Base-by-base conservation (phyloP, 768 basidiomycete species). In the Lactifluus subvellereus region DNA sequence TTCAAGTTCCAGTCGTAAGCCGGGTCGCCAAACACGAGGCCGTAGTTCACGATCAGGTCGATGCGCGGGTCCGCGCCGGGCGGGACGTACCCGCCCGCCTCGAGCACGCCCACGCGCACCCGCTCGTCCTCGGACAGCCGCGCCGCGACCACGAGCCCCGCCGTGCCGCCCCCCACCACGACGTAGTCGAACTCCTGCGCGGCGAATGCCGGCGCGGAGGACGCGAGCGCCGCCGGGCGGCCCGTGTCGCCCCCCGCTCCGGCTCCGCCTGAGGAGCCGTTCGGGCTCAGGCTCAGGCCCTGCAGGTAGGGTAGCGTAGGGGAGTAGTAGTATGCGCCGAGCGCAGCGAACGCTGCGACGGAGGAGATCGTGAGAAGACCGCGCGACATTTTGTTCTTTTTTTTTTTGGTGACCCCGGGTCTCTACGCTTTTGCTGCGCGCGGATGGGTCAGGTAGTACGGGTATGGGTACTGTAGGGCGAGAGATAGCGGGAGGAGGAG, bases 81-180 rank as follows among this genome's bases (percentile, higher is more conserved):
- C n/a, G 57, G 22, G 37, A 66, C 62, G 58, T 66, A 66, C 32
- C 50, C 54, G 13, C 74, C 74, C 0, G 72, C 74, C 60, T 75
- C 74, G 56, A 75, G 70, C 27, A 72, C 69, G 11, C 63, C 63
- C 7, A 72, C 69, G 22, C 47, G 54, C 30, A 59, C 64, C 2
- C 32, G 18, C 18, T 59, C 48, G 49, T 70, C 67, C 52, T 69
- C 72, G 1, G 72, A 45, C 10, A 74, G 58, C 16, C 74, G 69
- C 18, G 67, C 69, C 16, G 74, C 74, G 27, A 74, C 60, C 9
- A 70, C 72, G 38, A 75, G 67, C 11, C 73, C 74, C 10, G 74
- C 70, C 1, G 71, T 72, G 14, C 66, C 66, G 2, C 66, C 66
- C 18, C 66, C 66, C 27, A 66, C 54, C 20, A 66, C 18, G 43